phyloP scores from a whole-genome alignment of 257 asterid species.

The Solanum sejunctum region DNA sequence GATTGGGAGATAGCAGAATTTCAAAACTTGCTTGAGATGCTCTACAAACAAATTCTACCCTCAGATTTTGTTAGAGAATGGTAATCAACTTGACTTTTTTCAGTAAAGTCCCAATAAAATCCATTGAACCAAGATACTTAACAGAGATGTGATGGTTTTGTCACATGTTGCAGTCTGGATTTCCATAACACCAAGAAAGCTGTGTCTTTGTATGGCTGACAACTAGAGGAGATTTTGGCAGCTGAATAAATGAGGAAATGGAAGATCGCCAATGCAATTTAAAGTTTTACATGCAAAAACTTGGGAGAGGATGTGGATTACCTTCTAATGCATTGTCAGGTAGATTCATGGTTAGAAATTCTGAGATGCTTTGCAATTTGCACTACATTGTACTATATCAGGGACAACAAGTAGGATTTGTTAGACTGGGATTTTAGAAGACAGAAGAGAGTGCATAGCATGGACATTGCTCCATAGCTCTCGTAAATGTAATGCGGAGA shows the following conservation, averaged over 20 bases:
- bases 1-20: not conserved
- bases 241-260: not conserved
- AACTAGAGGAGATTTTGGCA: not conserved
- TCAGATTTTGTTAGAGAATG: not conserved
- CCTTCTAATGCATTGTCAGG: not conserved
- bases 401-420: not conserved
- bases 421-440: not conserved
- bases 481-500: not conserved
- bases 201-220: not conserved
- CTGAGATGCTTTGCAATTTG: not conserved
- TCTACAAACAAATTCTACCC: not conserved
- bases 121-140: not conserved
- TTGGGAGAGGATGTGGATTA: not conserved
- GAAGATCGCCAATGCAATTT: not conserved
- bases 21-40: not conserved
- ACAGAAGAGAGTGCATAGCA: not conserved
- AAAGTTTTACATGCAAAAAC: not conserved
- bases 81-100: not conserved
- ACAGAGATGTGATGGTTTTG: not conserved
- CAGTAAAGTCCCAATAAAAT: not conserved
- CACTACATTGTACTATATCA: not conserved
- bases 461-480: not conserved
- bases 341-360: not conserved
- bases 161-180: not conserved
- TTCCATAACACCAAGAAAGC: not conserved